Percentiles rank a stretch among this genome's conserved stretches.
phyloP scores from a whole-genome alignment of 441 rosid genomes.

The Eutrema salsugineum region DNA sequence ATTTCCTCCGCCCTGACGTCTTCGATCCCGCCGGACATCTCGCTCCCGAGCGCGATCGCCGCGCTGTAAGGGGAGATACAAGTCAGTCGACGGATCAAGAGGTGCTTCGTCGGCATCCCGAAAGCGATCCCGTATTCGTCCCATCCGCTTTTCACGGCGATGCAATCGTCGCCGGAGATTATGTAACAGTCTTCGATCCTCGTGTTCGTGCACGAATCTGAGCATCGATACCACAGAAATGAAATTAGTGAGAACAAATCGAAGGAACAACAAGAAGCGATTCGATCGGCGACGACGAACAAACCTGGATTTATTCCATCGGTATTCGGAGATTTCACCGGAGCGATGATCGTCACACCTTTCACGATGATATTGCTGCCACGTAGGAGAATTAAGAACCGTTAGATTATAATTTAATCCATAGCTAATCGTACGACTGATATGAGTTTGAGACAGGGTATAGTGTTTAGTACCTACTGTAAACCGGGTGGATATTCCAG shows the following conservation, averaged over 20 bases:
- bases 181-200: constrained; percentile 69
- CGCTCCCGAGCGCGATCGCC: constrained; percentile 63
- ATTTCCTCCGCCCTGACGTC: constrained; percentile 66
- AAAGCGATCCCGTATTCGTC: constrained; percentile 67
- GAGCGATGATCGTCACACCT: constrained; percentile 63
- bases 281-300: not conserved
- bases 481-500: constrained; percentile 75
- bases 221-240: not conserved
- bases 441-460: not conserved
- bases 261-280: not conserved
- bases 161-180: constrained; percentile 67
- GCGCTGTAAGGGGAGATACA: constrained; percentile 72
- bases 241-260: not conserved
- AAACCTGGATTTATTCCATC: constrained; percentile 80
- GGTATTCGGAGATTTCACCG: constrained; percentile 64
- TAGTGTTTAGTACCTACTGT: constrained; percentile 50
- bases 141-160: constrained; percentile 75
- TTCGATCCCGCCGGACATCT: constrained; percentile 72
- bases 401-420: too few relatives aligned
- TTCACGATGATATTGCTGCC: constrained; percentile 54
- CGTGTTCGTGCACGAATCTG: constrained; percentile 71
- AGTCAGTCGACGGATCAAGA: constrained; percentile 43
- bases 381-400: not conserved
- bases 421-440: too few relatives aligned
- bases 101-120: constrained; percentile 59